phyloP scores from a whole-genome alignment of 768 basidiomycete species.

The Agrocybe praecox region DNA sequence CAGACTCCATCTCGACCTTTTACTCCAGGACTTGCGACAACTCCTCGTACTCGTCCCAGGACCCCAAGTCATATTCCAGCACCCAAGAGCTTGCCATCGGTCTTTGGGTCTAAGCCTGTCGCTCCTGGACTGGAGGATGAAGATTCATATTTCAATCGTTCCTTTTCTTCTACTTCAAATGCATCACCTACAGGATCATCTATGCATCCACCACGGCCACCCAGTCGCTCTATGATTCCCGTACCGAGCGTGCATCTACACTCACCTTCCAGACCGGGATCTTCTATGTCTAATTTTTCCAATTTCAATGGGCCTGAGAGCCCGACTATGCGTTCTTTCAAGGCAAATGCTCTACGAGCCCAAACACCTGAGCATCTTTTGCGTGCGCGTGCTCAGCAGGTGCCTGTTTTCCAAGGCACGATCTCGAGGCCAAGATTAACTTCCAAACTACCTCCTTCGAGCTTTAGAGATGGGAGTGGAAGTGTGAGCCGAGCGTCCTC shows the following conservation, averaged over 20 bases:
- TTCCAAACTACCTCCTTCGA: conserved; percentile 68
- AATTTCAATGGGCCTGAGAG: conserved; percentile 58
- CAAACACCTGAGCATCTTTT: conserved; percentile 31
- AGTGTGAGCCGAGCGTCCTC: conserved; percentile 53
- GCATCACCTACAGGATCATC: conserved; percentile 36
- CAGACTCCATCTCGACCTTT: conserved; percentile 55
- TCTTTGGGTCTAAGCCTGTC: conserved; percentile 49
- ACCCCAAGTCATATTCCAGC: conserved; percentile 82
- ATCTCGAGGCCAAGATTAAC: conserved; percentile 42
- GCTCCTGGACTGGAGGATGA: conserved; percentile 51
- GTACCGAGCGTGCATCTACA: conserved; percentile 73
- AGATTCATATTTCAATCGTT: conserved; percentile 52
- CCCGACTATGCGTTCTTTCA: conserved; percentile 47
- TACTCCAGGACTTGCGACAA: conserved; percentile 37
- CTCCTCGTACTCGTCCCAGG: conserved; percentile 72
- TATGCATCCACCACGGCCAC: conserved; percentile 67
- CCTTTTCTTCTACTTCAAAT: conserved; percentile 66
- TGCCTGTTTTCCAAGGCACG: conserved; percentile 53
- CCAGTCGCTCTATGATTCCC: conserved; percentile 84
- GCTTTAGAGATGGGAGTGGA: conserved; percentile 64
- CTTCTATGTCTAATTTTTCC: conserved; percentile 75
- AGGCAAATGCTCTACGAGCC: conserved; percentile 43
- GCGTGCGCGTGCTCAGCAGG: conserved; percentile 60
- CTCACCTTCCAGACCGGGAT: conserved; percentile 69
- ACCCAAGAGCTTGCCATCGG: conserved; percentile 53